These are phyloP conservation scores for Alternaria ventricosa DNA, from an alignment of 2,329 filamentous ascomycete genomes.

Conservation along the genomic window DNA sequence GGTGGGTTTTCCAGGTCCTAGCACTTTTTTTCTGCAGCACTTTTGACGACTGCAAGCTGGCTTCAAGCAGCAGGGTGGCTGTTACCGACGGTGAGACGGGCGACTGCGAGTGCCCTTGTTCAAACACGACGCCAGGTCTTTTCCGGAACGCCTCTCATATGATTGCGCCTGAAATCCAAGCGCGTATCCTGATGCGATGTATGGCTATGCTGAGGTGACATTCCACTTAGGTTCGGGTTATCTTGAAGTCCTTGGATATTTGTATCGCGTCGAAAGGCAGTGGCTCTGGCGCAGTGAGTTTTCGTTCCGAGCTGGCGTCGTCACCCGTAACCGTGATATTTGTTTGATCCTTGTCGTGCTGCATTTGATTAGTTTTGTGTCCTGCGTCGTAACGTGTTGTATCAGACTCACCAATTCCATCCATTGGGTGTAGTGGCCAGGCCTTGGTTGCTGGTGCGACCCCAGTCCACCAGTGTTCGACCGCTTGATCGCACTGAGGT, in stretches of 20 bases:
- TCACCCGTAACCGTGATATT: slow-evolving; percentile 21
- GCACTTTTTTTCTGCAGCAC: not conserved
- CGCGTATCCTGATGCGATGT: not conserved
- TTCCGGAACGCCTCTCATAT: not conserved
- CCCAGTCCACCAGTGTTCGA: slow-evolving; percentile 11
- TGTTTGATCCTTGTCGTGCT: slow-evolving; percentile 27
- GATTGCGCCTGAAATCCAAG: not conserved
- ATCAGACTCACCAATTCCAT: slow-evolving; percentile 27
- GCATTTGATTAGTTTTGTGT: not conserved
- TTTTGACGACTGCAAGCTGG: not conserved
- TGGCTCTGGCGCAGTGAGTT: slow-evolving; percentile 16
- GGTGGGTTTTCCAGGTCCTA: not conserved
- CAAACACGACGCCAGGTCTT: not conserved
- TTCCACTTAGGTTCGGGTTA: slow-evolving; percentile 13
- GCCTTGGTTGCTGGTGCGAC: slow-evolving; percentile 9
- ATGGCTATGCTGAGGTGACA: not conserved
- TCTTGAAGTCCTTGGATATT: slow-evolving; percentile 23
- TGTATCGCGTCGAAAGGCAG: slow-evolving; percentile 21
- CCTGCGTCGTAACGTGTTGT: not conserved
- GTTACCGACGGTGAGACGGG: not conserved
- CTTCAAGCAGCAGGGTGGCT: not conserved
- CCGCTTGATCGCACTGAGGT: slow-evolving; percentile 8
- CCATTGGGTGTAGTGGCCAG: slow-evolving; percentile 27
- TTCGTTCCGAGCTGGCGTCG: slow-evolving; percentile 29
- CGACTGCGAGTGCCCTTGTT: not conserved